A percentile compares a stretch with the other conserved stretches of the same genome.
Evolutionary conservation across 2,329 filamentous ascomycete species (phyloP).

Genomic region (Xylaria sp.): DNA sequence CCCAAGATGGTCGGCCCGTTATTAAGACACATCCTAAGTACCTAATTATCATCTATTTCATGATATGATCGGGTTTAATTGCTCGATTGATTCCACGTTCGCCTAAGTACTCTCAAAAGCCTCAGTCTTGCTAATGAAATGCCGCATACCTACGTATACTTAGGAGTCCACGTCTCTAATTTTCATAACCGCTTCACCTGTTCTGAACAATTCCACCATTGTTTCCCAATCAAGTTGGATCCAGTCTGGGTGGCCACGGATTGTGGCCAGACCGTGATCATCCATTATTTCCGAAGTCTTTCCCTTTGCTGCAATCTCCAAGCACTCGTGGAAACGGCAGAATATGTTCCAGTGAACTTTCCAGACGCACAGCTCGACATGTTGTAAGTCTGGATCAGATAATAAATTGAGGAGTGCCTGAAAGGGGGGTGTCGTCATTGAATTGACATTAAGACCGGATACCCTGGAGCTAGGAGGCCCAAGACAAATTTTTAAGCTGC

Average conservation of each 20-base stretch:
- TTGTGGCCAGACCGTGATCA: slow-evolving; percentile 31
- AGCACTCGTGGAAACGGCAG: slow-evolving; percentile 49
- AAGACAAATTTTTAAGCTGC: slow-evolving; percentile 35
- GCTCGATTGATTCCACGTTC: not conserved
- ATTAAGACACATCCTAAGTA: not conserved
- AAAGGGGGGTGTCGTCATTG: slow-evolving; percentile 38
- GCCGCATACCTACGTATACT: no score
- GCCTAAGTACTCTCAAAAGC: not conserved
- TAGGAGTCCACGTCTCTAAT: slow-evolving; percentile 21
- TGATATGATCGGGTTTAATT: not conserved
- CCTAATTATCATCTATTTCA: not conserved
- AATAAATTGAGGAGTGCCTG: slow-evolving; percentile 49
- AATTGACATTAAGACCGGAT: slow-evolving; percentile 23
- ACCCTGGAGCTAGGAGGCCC: slow-evolving; percentile 31
- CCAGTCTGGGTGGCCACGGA: slow-evolving; percentile 25
- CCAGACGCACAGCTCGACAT: slow-evolving; percentile 47
- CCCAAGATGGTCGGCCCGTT: not conserved
- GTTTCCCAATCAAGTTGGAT: slow-evolving; percentile 24
- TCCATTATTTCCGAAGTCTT: slow-evolving; percentile 29
- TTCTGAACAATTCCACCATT: slow-evolving; percentile 19
- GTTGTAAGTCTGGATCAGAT: slow-evolving; percentile 52
- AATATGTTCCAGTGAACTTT: slow-evolving; percentile 46
- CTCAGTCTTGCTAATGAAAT: not conserved
- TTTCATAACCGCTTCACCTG: slow-evolving; percentile 20
- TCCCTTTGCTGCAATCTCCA: slow-evolving; percentile 13